Percentiles rank a stretch among this genome's conserved stretches.
These are phyloP conservation scores for Byssochlamys sp. DNA, from an alignment of 2,329 filamentous ascomycete species.

Conservation along the genomic window DNA sequence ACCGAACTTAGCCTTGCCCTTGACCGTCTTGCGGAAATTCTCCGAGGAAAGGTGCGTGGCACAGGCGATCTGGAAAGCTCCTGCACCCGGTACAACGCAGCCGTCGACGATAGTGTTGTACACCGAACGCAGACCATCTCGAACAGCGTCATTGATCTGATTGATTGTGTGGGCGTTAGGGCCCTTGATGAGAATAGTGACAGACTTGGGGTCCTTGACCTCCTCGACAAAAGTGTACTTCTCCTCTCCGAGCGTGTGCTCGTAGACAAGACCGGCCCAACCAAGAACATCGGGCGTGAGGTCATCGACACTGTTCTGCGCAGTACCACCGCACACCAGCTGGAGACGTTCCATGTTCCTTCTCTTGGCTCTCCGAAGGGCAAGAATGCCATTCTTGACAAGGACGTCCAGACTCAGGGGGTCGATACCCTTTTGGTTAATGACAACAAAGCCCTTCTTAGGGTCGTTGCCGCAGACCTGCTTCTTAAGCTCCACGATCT, in stretches of 20 bases:
- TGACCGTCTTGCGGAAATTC: constrained; percentile 76
- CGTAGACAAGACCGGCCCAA: constrained; percentile 93
- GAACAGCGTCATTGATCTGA: constrained; percentile 91
- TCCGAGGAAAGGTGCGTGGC: constrained; percentile 80
- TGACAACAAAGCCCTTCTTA: constrained; percentile 91
- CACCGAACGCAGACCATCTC: constrained; percentile 87
- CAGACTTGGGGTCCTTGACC: constrained; percentile 96
- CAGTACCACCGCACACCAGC: constrained; percentile 78
- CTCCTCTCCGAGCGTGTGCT: constrained; percentile 94
- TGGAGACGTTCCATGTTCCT: constrained; percentile 98
- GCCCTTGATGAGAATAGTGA: constrained; percentile 94
- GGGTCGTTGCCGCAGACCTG: constrained; percentile 86
- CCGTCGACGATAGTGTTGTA: constrained; percentile 99
- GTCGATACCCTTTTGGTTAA: constrained; percentile 99
- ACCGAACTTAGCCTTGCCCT: constrained; percentile 95
- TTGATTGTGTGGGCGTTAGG: constrained; percentile 94
- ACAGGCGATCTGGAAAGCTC: constrained; percentile 91
- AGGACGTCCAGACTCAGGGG: constrained; percentile 89
- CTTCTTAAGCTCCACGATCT: constrained; percentile 97
- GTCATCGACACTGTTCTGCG: constrained; percentile 95
- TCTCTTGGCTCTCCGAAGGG: constrained; percentile 85
- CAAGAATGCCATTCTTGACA: constrained; percentile 95
- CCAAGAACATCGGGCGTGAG: constrained; percentile 77
- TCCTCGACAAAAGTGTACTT: constrained; percentile 99
- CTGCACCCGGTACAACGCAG: constrained; percentile 86